A percentile compares a stretch with the other conserved stretches of the same genome.
phyloP scores from a whole-genome alignment of 495 filamentous ascomycete species.

The Hyaloscypha bicolor region DNA sequence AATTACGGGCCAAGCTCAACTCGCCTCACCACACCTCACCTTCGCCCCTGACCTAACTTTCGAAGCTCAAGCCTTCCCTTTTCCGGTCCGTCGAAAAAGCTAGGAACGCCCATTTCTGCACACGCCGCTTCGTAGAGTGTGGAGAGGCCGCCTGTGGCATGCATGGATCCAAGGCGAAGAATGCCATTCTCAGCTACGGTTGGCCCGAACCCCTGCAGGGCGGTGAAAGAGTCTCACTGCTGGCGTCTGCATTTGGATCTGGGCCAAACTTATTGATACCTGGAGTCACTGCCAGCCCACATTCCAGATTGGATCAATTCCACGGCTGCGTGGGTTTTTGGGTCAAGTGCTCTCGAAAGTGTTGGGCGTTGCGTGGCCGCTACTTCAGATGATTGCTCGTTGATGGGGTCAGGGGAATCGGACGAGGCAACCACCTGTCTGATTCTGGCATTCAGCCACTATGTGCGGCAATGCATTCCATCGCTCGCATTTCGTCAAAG shows the following conservation, averaged over 20 bases:
- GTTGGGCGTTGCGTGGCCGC: background rate
- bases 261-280: background rate
- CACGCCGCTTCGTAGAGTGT: background rate
- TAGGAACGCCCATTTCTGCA: background rate
- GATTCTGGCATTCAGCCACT: background rate
- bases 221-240: background rate
- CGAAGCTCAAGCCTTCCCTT: background rate
- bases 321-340: background rate
- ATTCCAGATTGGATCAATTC: background rate
- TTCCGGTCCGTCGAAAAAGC: background rate
- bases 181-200: background rate
- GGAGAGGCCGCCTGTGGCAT: background rate
- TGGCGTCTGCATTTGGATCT: background rate
- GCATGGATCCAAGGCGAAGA: background rate
- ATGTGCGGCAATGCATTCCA: background rate
- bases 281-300: background rate
- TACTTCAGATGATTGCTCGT: background rate
- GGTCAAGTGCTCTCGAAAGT: background rate
- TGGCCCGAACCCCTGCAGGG: background rate
- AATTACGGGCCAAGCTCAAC: background rate
- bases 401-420: background rate
- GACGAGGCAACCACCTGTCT: background rate
- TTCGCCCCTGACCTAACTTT: background rate
- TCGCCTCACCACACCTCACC: background rate
- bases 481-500: background rate